Base-by-base conservation (phyloP, 2,329 filamentous ascomycete species). In the Xylariaceae sp. region DNA sequence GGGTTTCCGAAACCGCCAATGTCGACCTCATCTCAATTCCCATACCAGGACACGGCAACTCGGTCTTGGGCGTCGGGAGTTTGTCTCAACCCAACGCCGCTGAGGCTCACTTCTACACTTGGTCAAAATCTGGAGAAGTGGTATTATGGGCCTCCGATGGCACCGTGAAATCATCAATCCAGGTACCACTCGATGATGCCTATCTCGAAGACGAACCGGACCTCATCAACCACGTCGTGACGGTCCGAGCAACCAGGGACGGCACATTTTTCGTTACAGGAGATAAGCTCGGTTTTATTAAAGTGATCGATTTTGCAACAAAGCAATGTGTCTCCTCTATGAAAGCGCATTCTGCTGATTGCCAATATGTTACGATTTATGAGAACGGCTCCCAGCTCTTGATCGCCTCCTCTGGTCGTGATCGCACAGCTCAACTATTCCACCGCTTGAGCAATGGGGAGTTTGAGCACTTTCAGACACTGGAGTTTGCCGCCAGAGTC, bases 391-490 rank as follows among this genome's bases (percentile, higher is more conserved):
- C 76, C 1, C 74, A 71, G 37, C 77, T 81, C 27, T 71, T 95
- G 37, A 74, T 97, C 55, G 92, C 88, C 16, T 90, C 85, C 10
- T 91, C 86, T 61, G 88, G 89, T 27, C 79, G 93, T 54, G 93
- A 98, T 66, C 84, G 93, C 40, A 95, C 86, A n/a, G 80, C 92
- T 1, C 93, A 98, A 64, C 71, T 98, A n/a, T 97, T 96, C 62
- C 75, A 80, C 49, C 73, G 75, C 21, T 73, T 74, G 20, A 68
- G 69, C 1, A 71, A 67, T 11, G 76, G 80, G 2, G 68, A 67
- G 3, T 85, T 94, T 65, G 79, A 86, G 47, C 79, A 96, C 46
- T 79, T 95, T 41, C 93, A 98, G 64, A 98, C 93, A 0, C 79
- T 97, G 45, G 92, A 98, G 56, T 95, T 97, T 65, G 83, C 90